Conservation (phyloP, 768 basidiomycete species). For the Lentinus tigrinus region DNA sequence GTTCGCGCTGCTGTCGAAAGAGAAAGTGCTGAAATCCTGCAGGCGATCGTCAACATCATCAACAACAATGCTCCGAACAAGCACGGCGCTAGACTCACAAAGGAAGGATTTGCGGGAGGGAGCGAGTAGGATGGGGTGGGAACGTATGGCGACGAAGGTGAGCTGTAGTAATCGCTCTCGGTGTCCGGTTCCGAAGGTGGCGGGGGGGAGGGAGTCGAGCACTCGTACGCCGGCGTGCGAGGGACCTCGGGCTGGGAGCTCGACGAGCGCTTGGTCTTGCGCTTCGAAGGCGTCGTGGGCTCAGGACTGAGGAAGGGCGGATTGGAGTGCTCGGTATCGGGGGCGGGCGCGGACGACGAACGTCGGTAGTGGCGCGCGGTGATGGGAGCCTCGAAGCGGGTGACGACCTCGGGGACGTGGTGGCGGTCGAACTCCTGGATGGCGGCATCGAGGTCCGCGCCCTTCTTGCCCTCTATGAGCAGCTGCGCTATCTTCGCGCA, state of each 20-base stretch:
- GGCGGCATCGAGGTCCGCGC: constrained; percentile 34
- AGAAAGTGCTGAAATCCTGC: constrained; percentile 29
- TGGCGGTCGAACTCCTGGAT: constrained; percentile 42
- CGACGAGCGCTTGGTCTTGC: constrained; percentile 23
- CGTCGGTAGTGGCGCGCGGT: constrained; percentile 70
- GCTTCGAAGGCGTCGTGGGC: constrained; percentile 12
- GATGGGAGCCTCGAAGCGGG: constrained; percentile 71
- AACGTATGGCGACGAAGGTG: constrained; percentile 22
- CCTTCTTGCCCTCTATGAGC: constrained; percentile 43
- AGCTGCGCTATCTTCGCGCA: constrained; percentile 69
- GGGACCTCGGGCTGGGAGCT: constrained; percentile 28
- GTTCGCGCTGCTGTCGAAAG: constrained; percentile 22
- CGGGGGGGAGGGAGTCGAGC: constrained; percentile 13
- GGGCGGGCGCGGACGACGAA: constrained; percentile 50
- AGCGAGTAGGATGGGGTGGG: constrained; percentile 18
- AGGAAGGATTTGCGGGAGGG: constrained; percentile 22
- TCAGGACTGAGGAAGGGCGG: constrained; percentile 17
- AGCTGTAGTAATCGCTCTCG: constrained; percentile 23
- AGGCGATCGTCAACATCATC: constrained; percentile 1
- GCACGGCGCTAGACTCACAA: constrained; percentile 22
- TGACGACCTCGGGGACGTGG: constrained; percentile 59
- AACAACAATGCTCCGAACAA: not conserved
- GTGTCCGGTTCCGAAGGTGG: constrained; percentile 15
- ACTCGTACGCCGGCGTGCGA: constrained; percentile 6
- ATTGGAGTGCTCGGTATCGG: constrained; percentile 26